These are phyloP conservation scores for Colletotrichum agaves DNA, from an alignment of 2,329 filamentous ascomycete genomes.

Conservation along the genomic window DNA sequence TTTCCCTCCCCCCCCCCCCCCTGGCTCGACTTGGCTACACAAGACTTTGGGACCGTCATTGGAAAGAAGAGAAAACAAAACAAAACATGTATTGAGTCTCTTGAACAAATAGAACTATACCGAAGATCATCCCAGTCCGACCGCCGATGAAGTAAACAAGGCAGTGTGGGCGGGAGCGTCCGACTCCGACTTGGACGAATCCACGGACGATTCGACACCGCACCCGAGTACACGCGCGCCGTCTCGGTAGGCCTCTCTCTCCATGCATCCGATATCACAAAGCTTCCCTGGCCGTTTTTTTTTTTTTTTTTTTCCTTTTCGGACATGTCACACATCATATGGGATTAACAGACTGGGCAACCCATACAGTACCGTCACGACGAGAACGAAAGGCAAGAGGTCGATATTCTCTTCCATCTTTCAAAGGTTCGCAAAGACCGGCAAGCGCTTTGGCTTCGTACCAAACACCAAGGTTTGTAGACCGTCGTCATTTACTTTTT, in stretches of 20 bases:
- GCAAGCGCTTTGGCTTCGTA: constrained; percentile 32
- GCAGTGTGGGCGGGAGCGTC: constrained; percentile 29
- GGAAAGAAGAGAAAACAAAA: no score
- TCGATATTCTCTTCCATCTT: constrained; percentile 34
- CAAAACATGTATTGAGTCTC: not conserved
- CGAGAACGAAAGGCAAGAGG: constrained; percentile 6
- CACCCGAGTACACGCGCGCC: not conserved
- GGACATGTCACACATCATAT: not conserved
- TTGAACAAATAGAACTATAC: constrained; percentile 12
- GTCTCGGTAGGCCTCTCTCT: constrained; percentile 15
- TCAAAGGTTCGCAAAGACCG: constrained; percentile 23
- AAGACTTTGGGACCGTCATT: not conserved
- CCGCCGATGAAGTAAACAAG: constrained; percentile 29
- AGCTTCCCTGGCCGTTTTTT: not conserved
- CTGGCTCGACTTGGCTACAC: not conserved
- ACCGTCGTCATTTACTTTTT: not conserved
- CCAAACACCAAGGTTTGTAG: constrained; percentile 32
- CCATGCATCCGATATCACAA: not conserved
- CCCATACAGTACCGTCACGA: not conserved
- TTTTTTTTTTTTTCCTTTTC: no score
- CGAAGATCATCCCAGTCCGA: constrained; percentile 33
- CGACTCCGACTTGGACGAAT: constrained; percentile 25
- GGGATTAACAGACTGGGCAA: not conserved
- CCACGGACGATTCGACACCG: constrained; percentile 23
- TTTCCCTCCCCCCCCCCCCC: no score